These are phyloP conservation scores for Bidens hawaiensis DNA, from an alignment of 140 eudicot species.

Conservation along the genomic window DNA sequence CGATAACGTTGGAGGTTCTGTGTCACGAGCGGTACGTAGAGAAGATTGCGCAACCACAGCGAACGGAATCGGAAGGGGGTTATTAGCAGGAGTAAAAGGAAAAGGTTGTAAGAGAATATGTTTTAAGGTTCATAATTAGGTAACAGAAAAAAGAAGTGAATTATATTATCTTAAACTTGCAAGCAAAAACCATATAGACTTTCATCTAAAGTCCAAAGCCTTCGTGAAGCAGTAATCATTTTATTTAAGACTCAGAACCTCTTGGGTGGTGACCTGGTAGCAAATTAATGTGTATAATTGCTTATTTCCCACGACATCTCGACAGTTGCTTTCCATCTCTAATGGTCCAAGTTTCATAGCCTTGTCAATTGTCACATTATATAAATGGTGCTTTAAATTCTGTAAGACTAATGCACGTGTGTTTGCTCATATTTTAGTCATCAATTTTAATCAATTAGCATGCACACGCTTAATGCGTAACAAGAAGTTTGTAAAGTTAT, in stretches of 20 bases:
- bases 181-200: background rate
- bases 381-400: background rate
- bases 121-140: background rate
- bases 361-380: background rate
- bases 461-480: too few species aligned
- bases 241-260: background rate
- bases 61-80: too few species aligned
- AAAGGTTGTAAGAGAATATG: background rate
- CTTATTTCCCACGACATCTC: constrained; percentile 15
- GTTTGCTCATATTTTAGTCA: background rate
- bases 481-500: too few species aligned
- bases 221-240: constrained; percentile 7
- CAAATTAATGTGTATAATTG: constrained; percentile 3
- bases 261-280: background rate
- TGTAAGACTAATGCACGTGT: background rate
- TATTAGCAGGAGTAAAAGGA: too few species aligned
- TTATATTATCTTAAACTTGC: background rate
- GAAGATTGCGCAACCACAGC: too few species aligned
- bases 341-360: background rate
- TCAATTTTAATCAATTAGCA: background rate
- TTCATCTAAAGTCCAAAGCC: background rate
- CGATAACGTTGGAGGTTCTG: too few species aligned
- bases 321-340: background rate
- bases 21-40: too few species aligned
- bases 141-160: background rate